A percentile compares a stretch with the other conserved stretches of the same genome.
Conservation (phyloP, 257 asterid genomes). For the Lithospermum erythrorhizon region DNA sequence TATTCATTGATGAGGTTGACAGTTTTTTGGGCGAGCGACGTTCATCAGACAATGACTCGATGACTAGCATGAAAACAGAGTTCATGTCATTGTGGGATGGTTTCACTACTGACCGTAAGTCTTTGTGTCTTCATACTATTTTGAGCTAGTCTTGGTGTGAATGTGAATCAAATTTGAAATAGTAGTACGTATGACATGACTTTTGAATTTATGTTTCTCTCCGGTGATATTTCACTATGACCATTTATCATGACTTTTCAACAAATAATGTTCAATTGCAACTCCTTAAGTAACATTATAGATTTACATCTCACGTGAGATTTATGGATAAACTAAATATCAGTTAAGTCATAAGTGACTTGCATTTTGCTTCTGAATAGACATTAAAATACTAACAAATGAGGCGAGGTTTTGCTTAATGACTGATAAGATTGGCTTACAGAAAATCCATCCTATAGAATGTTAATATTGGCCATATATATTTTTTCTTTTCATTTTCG, state of each 20-base stretch:
- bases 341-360: neutral
- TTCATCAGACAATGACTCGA: constrained; percentile 7
- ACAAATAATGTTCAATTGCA: too few relatives aligned
- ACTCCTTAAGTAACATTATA: too few relatives aligned
- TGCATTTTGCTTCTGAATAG: neutral
- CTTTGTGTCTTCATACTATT: neutral
- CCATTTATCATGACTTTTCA: too few relatives aligned
- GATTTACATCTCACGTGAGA: neutral
- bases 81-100: constrained; percentile 81
- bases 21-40: constrained; percentile 94
- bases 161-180: neutral
- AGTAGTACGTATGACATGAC: neutral
- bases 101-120: constrained; percentile 85
- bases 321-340: too few relatives aligned
- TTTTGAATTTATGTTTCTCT: too few relatives aligned
- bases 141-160: neutral
- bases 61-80: constrained; percentile 6
- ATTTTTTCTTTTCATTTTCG: too few relatives aligned
- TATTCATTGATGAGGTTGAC: constrained; percentile 47
- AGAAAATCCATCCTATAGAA: too few relatives aligned
- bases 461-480: too few relatives aligned
- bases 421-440: neutral
- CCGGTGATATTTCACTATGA: too few relatives aligned
- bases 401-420: neutral
- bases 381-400: neutral